These are phyloP conservation scores for Sarocladium oryzae DNA, from an alignment of 2,329 filamentous ascomycete genomes.

Conservation along the genomic window DNA sequence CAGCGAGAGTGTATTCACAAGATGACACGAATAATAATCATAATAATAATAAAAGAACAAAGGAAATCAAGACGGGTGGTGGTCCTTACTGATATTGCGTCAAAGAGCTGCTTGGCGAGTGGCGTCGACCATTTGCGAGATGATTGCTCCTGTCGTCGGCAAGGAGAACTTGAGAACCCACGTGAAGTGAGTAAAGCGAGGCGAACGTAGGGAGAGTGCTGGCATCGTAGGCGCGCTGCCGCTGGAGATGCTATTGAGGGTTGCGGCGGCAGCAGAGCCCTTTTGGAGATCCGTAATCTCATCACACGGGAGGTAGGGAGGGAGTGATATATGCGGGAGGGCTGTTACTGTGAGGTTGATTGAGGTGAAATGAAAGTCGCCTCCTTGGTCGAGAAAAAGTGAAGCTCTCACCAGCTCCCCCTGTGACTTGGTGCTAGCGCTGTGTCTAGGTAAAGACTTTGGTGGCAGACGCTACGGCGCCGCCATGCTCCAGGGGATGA, in stretches of 20 bases:
- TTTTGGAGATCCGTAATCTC: background rate
- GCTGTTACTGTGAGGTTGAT: background rate
- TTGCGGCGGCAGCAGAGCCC: background rate
- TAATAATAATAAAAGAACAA: background rate
- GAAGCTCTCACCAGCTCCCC: background rate
- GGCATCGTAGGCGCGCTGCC: slow-evolving; percentile 6
- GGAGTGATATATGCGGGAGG: background rate
- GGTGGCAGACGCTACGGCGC: too few species aligned
- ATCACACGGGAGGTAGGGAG: background rate
- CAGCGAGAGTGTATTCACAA: background rate
- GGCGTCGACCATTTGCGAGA: slow-evolving; percentile 76
- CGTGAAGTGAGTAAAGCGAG: slow-evolving; percentile 13
- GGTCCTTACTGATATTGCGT: slow-evolving; percentile 79
- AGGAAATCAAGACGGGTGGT: too few species aligned
- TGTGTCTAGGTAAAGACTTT: too few species aligned
- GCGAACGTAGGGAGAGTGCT: slow-evolving; percentile 10
- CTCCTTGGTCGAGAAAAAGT: too few species aligned
- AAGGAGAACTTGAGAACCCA: slow-evolving; percentile 20
- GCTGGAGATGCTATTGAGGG: background rate
- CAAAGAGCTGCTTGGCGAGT: slow-evolving; percentile 76
- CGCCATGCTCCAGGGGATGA: too few species aligned
- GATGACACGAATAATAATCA: background rate
- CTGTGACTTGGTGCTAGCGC: too few species aligned
- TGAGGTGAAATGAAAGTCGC: too few species aligned
- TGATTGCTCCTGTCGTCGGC: slow-evolving; percentile 12